Percentiles rank a stretch among this genome's conserved stretches.
Conservation (phyloP, 805 yeast genomes). For the Candida palmyrensis region DNA sequence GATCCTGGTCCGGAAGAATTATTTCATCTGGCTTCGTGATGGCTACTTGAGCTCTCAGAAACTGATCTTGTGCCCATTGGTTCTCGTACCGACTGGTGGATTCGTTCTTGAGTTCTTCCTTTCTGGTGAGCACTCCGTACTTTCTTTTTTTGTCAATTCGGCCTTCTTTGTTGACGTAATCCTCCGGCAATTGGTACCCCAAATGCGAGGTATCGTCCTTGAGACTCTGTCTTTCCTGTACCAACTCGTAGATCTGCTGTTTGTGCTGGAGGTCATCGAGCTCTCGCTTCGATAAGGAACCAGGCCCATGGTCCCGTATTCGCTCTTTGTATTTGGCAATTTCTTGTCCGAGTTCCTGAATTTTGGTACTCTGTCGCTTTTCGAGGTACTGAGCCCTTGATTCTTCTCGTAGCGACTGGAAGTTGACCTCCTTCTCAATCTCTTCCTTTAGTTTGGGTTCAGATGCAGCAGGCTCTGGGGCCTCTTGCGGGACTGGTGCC, state of each 20-base stretch:
- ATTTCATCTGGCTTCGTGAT: constrained; percentile 37
- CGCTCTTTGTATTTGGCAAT: constrained; percentile 8
- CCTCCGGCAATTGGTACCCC: constrained; percentile 53
- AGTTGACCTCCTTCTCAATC: constrained; percentile 1
- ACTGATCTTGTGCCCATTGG: constrained; percentile 54
- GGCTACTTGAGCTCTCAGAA: constrained; percentile 33
- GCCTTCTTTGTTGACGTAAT: constrained; percentile 47
- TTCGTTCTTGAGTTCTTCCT: constrained; percentile 16
- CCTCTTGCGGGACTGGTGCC: constrained; percentile 1
- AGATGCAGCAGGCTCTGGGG: background rate
- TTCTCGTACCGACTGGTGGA: constrained; percentile 19
- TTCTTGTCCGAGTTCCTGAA: constrained; percentile 14
- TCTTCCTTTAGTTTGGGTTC: constrained; percentile 1
- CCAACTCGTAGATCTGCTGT: constrained; percentile 11
- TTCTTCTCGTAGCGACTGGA: constrained; percentile 7
- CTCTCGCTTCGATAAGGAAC: constrained; percentile 8
- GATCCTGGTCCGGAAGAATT: constrained; percentile 33
- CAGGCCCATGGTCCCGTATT: constrained; percentile 1
- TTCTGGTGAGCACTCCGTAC: constrained; percentile 41
- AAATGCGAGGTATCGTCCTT: constrained; percentile 2
- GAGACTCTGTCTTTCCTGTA: constrained; percentile 18
- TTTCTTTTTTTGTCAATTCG: constrained; percentile 52
- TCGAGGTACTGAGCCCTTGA: constrained; percentile 18
- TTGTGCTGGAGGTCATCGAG: constrained; percentile 15
- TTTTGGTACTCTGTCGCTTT: constrained; percentile 15